Percentiles rank a stretch among this genome's conserved stretches.
These are phyloP conservation scores for Suillus plorans DNA, from an alignment of 768 basidiomycete species.

Conservation along the genomic window DNA sequence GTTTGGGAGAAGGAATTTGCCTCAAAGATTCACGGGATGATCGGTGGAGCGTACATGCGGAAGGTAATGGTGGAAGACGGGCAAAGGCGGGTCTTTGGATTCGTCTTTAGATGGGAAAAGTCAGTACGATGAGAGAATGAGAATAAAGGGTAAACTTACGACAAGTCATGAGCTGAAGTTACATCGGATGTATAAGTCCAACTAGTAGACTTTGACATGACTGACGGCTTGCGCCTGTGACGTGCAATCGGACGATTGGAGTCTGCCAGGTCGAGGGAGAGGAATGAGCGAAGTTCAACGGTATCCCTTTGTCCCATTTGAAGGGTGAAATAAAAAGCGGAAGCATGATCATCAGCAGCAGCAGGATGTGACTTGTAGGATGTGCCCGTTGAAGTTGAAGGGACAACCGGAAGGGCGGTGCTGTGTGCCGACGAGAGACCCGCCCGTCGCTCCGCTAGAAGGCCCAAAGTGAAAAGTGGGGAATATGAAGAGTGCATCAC, in stretches of 20 bases:
- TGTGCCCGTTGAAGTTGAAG: slow-evolving; percentile 7
- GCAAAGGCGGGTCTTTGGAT: slow-evolving; percentile 21
- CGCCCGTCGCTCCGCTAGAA: slow-evolving; percentile 38
- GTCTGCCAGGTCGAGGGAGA: slow-evolving; percentile 69
- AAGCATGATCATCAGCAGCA: slow-evolving; percentile 30
- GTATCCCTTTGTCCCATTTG: slow-evolving; percentile 39
- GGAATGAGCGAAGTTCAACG: slow-evolving; percentile 53
- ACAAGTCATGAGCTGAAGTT: slow-evolving; percentile 13
- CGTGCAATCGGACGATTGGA: slow-evolving; percentile 41
- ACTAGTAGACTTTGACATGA: slow-evolving; percentile 29
- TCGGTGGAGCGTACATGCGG: slow-evolving; percentile 22
- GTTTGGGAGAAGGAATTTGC: slow-evolving; percentile 59
- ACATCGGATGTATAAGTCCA: slow-evolving; percentile 23
- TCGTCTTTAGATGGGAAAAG: slow-evolving; percentile 19
- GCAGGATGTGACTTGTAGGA: slow-evolving; percentile 9
- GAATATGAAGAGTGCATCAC: slow-evolving; percentile 41
- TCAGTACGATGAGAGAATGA: background rate
- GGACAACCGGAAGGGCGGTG: slow-evolving; percentile 16
- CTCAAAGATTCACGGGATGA: slow-evolving; percentile 44
- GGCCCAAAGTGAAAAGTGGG: slow-evolving; percentile 64
- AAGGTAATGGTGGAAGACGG: slow-evolving; percentile 14
- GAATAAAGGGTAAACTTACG: slow-evolving; percentile 11
- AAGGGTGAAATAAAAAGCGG: slow-evolving; percentile 49
- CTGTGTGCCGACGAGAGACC: slow-evolving; percentile 18
- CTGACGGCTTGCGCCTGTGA: slow-evolving; percentile 34